Evolutionary conservation across 345 rosid species (phyloP).

Genomic region (Eucalyptus coolabah): DNA sequence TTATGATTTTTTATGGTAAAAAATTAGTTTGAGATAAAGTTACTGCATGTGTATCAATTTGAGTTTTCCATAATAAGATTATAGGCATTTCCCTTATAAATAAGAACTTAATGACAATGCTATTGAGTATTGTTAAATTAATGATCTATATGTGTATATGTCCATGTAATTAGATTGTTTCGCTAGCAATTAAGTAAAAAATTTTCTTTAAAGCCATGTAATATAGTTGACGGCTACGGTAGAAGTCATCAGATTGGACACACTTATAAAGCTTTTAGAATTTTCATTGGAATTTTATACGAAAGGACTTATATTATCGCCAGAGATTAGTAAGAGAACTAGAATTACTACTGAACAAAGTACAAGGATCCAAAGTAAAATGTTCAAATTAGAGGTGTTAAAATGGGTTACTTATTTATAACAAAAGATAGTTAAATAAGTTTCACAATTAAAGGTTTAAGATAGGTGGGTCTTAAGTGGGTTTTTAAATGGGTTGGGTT

Average conservation of each 20-base stretch:
- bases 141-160: neutral
- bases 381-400: too few species aligned
- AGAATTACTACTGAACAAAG: neutral
- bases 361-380: neutral
- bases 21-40: too few species aligned
- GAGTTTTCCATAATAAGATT: neutral
- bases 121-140: neutral
- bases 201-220: neutral
- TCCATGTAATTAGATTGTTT: neutral
- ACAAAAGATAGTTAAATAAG: too few species aligned
- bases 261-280: neutral
- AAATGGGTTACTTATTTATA: too few species aligned
- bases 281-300: neutral
- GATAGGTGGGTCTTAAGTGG: too few species aligned
- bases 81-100: neutral
- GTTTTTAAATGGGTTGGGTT: too few species aligned
- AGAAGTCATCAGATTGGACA: neutral
- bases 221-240: neutral
- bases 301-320: neutral
- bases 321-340: neutral
- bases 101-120: neutral
- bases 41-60: too few species aligned
- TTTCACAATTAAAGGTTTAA: too few species aligned
- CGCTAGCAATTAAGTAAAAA: neutral
- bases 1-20: too few species aligned